Evolutionary conservation across 2,329 filamentous ascomycete species (phyloP), one percentile per base, ranked within the genome.

Genomic region (Scytalidium sp.): DNA sequence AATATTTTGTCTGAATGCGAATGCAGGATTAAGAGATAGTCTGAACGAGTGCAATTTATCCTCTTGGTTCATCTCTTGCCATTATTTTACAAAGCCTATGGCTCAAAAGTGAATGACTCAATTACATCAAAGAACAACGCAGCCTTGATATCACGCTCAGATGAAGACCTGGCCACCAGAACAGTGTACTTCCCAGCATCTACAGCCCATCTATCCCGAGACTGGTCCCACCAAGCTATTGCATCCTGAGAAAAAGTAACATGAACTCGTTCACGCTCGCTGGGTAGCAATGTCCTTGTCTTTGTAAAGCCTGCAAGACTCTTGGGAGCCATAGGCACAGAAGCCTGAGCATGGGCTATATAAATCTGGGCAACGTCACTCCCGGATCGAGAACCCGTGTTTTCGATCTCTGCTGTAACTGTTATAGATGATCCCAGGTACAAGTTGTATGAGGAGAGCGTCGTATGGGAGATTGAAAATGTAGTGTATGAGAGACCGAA

Each of bases 401-500:
- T 46, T 21, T 3, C 13, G 20, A 46, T 3, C 19, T 39, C 13
- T 15, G 27, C 45, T 23, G 27, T 19, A 13, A 46, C 19, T 15
- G 45, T 41, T 3, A 46, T 39, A 23, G 42, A 3, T 21, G 19
- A 19, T 7, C 17, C 42, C 3, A 11, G 15, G 11, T 20, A 19
- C 11, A 44, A 17, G 11, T 8, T 22, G 7, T 20, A 8, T 2
- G 19, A 20, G 13, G 19, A n/a, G 7, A 44, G 6, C 10, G 2
- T 23, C 19, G 17, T 20, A 17, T 20, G 8, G 7, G 15, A 20
- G 10, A 61, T 59, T 50, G 55, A 59, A 64, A 85, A 85, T 2
- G 69, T 76, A 0, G 81, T 84, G 59, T 85, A 87, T 21, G 79
- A 83, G 19, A 85, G 70, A 36, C 78, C 85, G 60, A 85, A 79